Evolutionary conservation across 352 stramenopile genomes (phyloP), one percentile per base, ranked within the genome.

Genomic region (Pythium coloratum): DNA sequence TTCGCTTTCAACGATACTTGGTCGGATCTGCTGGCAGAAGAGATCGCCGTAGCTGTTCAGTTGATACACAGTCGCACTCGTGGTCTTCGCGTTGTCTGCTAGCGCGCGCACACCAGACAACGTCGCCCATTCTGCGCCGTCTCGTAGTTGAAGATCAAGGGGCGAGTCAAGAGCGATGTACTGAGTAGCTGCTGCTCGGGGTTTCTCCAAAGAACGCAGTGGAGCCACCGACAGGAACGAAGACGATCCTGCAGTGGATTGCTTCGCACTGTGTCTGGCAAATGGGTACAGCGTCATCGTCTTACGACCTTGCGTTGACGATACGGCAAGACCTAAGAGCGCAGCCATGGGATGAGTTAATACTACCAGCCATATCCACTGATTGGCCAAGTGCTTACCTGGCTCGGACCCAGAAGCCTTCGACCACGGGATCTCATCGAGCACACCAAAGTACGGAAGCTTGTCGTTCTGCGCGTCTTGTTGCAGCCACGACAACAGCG

Each of bases 11-110:
- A 53, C 46, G n/a, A 54, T 71, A 34, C 67, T 74, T 18, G 59
- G 57, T 47, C 73, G 76, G 26, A 92, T 76, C 10, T 66, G 67
- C 61, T 92, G 84, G 5, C 76, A 86, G 58, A 81, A 89, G 2
- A 93, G 46, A 55, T 93, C 84, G 3, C 84, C 84, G 26, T 88
- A 50, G 59, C 69, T 80, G 60, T 82, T 93, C n/a, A 93, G 55
- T 59, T 90, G 80, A 49, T 90, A 93, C 75, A 59, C 60, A 10
- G 9, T 64, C 62, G 34, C 66, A 56, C 59, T 71, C 55, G 54
- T 73, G 56, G 20, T 62, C 12, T 54, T 59, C 62, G 13, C 3
- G 18, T 61, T 47, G 32, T 69, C 61, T 0, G 14, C 14, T 12
- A 92, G 67, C 1, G 76, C 76, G 20, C 76, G 83, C 16, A 90